A percentile compares a stretch with the other conserved stretches of the same genome.
Conservation (phyloP, 1,284 basidiomycete genomes). For the Abortiporus biennis region DNA sequence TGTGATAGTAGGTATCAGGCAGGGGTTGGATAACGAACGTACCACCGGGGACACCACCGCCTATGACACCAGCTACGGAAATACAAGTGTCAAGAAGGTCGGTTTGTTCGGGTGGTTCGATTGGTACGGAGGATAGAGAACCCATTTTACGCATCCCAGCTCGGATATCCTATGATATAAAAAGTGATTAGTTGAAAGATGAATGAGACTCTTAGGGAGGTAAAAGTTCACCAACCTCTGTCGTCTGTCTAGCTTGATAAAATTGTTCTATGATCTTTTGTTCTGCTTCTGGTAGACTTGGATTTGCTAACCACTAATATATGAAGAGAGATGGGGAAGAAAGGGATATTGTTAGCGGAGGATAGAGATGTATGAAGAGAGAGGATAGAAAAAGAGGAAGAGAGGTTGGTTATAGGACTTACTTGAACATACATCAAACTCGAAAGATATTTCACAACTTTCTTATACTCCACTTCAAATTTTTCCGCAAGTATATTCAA, state of each 20-base stretch:
- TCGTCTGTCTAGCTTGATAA: constrained; percentile 45
- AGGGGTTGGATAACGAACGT: constrained; percentile 19
- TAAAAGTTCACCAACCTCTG: constrained; percentile 40
- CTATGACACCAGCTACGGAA: constrained; percentile 77
- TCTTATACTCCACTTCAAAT: constrained; percentile 44
- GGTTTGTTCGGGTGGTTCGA: constrained; percentile 91
- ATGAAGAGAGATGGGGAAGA: constrained; percentile 1
- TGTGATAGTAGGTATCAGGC: constrained; percentile 1
- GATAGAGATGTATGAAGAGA: constrained; percentile 1
- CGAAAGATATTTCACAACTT: constrained; percentile 55
- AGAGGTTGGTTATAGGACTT: constrained; percentile 8
- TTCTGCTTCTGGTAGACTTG: constrained; percentile 37
- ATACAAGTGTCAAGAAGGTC: constrained; percentile 80
- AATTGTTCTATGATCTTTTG: constrained; percentile 45
- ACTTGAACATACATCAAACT: constrained; percentile 55
- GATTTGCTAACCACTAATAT: constrained; percentile 52
- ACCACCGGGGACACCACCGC: constrained; percentile 96
- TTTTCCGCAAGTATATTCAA: constrained; percentile 43
- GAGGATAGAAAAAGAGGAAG: neutral
- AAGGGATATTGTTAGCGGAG: neutral
- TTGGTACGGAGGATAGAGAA: constrained; percentile 71
- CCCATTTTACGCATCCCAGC: constrained; percentile 87
- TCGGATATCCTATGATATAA: constrained; percentile 60
- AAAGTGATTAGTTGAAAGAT: constrained; percentile 7
- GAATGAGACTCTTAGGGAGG: constrained; percentile 1